Conservation (phyloP, 441 rosid genomes). For the Theobroma grandiflorum region DNA sequence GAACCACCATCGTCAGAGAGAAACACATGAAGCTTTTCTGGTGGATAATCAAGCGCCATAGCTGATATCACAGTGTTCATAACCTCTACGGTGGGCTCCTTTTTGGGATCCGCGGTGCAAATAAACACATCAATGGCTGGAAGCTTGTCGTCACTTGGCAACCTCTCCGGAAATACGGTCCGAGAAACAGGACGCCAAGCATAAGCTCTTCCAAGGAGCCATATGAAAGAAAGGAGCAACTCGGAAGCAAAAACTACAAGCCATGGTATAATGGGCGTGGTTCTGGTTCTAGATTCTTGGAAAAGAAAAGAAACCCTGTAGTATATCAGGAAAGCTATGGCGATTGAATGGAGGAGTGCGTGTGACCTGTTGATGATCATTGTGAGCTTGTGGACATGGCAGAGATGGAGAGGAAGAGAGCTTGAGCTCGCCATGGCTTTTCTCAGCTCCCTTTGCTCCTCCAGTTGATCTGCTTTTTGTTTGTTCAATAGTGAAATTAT, state of each 20-base stretch:
- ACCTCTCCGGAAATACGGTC: constrained; percentile 40
- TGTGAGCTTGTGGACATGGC: background rate
- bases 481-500: background rate
- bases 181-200: constrained; percentile 43
- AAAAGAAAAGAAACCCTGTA: constrained; percentile 16
- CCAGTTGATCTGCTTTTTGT: background rate
- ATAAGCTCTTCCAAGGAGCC: constrained; percentile 37
- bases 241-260: constrained; percentile 44
- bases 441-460: background rate
- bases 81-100: constrained; percentile 23
- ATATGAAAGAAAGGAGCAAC: constrained; percentile 39
- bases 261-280: background rate
- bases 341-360: background rate
- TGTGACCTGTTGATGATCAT: background rate
- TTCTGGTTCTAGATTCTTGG: background rate
- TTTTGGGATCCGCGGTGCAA: constrained; percentile 26
- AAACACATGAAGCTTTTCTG: constrained; percentile 25
- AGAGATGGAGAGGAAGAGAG: constrained; percentile 13
- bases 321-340: background rate
- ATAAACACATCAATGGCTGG: constrained; percentile 24
- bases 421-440: constrained; percentile 27
- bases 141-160: constrained; percentile 30
- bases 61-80: constrained; percentile 24
- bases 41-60: constrained; percentile 25
- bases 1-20: constrained; percentile 50